Evolutionary conservation across 495 filamentous ascomycete species (phyloP), one percentile per base, ranked within the genome.

Genomic region (Xylaria curta): DNA sequence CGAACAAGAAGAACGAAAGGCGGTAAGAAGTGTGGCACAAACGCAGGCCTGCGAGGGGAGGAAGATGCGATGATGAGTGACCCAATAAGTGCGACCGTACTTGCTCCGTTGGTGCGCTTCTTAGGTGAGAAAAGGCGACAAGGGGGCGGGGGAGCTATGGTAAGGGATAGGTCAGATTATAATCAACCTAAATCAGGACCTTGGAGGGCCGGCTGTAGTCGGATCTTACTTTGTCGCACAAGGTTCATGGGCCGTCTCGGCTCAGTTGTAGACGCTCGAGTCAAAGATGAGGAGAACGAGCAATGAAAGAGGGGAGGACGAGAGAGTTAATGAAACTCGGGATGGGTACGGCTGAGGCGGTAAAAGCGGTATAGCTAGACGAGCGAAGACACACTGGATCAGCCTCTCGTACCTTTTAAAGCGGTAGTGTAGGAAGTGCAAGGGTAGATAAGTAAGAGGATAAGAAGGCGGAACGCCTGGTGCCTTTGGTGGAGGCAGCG

Each of bases 251-350:
- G 44, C 46, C 46, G 31, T 8, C 47, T 54, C 47, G 68, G 59
- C 59, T 70, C n/a, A 70, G 46, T 70, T 44, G 64, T 64, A 54
- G 59, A 56, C 59, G 59, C 47, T 46, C 68, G 33, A 70, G 59
- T 70, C 38, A 63, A 63, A 44, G 65, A 56, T 21, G 56, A 26
- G 61, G 44, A 46, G 65, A 40, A 40, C 8, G 24, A 26, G 56
- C 15, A 47, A 56, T 70, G 60, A 70, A 70, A 70, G 68, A 70
- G 68, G 59, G 60, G 60, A 63, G 36, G 59, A n/a, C 58, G 68
- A 61, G 56, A 49, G 28, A 51, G 58, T 64, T 44, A 53, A 24
- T 62, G 58, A 62, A 26, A 36, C 63, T 21, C 26, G 44, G 46
- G 19, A 53, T 53, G 53, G 33, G 33, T 36, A 66, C 56, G 38